Base-by-base conservation (phyloP, 179 eudicot genomes). In the Pouteria campechiana region DNA sequence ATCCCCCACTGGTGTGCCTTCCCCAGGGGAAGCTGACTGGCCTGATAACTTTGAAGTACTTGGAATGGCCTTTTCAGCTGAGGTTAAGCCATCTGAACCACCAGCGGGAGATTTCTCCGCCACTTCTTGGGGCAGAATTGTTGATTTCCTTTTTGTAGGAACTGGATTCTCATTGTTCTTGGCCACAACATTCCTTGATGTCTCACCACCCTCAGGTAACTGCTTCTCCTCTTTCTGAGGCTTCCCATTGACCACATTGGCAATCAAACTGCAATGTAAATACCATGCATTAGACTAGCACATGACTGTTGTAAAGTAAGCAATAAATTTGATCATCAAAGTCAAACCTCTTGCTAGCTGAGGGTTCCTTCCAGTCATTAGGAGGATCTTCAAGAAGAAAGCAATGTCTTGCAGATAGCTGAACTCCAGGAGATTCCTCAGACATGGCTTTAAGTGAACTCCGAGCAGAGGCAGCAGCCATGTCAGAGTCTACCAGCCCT, bases 361-460 rank as follows among this genome's bases (percentile, higher is more conserved):
- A 43, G 20, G 52, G 47, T 41, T 65, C 63, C 37, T 78, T 78
- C 47, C 66, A 61, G 29, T 65, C 76, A 61, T 62, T 78, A 21
- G 75, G 81, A 27, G 96, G 92, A 69, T 86, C 92, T 55, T 82
- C 94, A 54, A 90, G 65, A 46, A 72, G 37, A 72, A 90, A 79
- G 72, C 82, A 79, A 65, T 90, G 93, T 64, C 82, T 86, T 38
- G 69, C 58, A 45, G 98, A 83, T 44, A 90, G 72, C 32, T 66
- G 81, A 54, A 56, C 67, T 31, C 82, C 75, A 25, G 82, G 65
- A 49, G 79, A 53, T 51, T 32, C 60, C 36, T 52, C 61, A 18
- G 75, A 58, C 35, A 77, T 52, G 11, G 66, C 73, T 60, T 79
- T 82, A 27, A 79, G 42, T 23, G 81, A 75, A 57, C 59, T 67